Conservation (phyloP, 495 filamentous ascomycete genomes). For the Usnea hakonensis region DNA sequence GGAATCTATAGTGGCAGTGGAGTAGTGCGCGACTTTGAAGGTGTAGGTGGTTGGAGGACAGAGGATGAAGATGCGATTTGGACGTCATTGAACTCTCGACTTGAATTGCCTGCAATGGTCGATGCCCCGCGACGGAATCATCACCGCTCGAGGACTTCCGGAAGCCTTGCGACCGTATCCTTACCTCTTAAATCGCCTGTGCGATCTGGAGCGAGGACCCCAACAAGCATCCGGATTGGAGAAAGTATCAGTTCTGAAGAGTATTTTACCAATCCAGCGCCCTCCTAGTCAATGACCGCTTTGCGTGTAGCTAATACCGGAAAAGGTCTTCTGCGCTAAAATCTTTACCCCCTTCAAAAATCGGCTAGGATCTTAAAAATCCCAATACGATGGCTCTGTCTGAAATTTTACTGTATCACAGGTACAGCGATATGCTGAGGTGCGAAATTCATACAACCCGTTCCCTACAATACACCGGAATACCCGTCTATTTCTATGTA, state of each 20-base stretch:
- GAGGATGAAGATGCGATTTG: conserved; percentile 56
- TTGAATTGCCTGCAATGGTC: conserved; percentile 49
- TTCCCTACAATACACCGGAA: neutral
- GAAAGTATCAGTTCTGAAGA: conserved; percentile 16
- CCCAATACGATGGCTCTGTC: neutral
- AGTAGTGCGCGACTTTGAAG: conserved; percentile 68
- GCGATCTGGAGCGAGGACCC: conserved; percentile 11
- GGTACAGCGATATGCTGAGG: neutral
- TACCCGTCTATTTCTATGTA: neutral
- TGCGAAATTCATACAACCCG: neutral
- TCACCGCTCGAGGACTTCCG: conserved; percentile 23
- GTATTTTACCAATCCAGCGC: conserved; percentile 12
- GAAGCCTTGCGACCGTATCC: conserved; percentile 8
- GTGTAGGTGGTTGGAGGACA: conserved; percentile 56
- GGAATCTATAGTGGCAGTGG: conserved; percentile 32
- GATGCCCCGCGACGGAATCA: conserved; percentile 18
- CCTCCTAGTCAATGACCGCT: conserved; percentile 19
- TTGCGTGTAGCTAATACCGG: conserved; percentile 21
- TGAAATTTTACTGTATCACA: neutral
- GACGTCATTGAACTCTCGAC: conserved; percentile 64
- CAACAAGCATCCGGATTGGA: neutral
- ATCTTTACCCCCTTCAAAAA: too few relatives aligned
- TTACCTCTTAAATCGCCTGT: conserved; percentile 10
- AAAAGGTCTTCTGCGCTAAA: conserved; percentile 14
- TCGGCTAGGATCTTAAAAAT: conserved; percentile 7